Evolutionary conservation across 1,284 basidiomycete species (phyloP), one percentile per base, ranked within the genome.

Genomic region (Dichomitus squalens): DNA sequence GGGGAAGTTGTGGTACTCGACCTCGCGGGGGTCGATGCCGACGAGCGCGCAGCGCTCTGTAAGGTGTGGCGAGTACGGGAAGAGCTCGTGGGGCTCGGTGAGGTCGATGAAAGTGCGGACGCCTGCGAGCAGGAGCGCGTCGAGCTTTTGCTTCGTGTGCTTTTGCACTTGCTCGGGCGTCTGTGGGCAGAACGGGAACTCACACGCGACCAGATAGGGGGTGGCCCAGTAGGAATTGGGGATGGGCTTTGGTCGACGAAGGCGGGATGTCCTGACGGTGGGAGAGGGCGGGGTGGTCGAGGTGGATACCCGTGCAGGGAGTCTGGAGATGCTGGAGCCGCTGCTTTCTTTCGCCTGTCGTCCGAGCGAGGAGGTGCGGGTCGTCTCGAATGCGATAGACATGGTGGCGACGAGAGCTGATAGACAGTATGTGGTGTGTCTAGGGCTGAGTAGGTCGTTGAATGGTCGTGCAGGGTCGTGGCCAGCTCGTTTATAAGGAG

Each of bases 201-300:
- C 88, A 79, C 87, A 90, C 0, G 87, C 88, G 55, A 91, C 78
- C 31, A 91, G 80, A 12, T 77, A 73, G 0, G 84, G 79, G 0
- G 88, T 89, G 0, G 88, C 88, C 89, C 89, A 91, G 75, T 91
- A 91, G 0, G 86, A 89, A 73, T 91, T 91, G 12, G 87, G 87
- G 66, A 91, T 85, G 23, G 88, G 88, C 1, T 85, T 81, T 0
- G 80, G 71, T 46, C 71, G 64, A 54, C 59, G 57, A 38, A 63
- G 67, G 23, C 63, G 57, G 12, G 44, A 47, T 27, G 58, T 23
- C 27, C 55, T 54, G 35, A 39, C 35, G 40, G 34, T 35, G 44
- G 53, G 55, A 11, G 57, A 55, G 43, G 47, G 35, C 27, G 54
- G 43, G 36, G 56, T 36, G 2, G 56, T 41, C 7, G 59, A 44